phyloP scores from a whole-genome alignment of 2,329 filamentous ascomycete species.

The Colletotrichum sp. region DNA sequence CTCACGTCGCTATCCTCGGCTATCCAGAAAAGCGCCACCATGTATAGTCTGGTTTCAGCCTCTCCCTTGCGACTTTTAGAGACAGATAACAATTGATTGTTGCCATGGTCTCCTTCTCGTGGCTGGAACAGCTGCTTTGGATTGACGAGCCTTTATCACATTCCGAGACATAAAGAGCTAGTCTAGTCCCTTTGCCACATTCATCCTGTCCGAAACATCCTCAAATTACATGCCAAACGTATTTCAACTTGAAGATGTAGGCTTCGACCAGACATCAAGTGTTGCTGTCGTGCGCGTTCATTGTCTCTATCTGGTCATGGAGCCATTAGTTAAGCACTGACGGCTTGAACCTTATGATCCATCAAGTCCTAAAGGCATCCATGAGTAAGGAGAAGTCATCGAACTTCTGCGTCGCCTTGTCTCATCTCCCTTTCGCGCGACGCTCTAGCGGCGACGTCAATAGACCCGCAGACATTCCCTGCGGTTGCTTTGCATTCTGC shows the following conservation, averaged over 20 bases:
- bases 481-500: too few relatives aligned
- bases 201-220: not conserved
- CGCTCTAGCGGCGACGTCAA: too few relatives aligned
- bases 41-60: not conserved
- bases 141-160: not conserved
- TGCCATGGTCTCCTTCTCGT: rapidly evolving
- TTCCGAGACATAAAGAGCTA: not conserved
- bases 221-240: too few relatives aligned
- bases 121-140: rapidly evolving
- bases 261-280: not conserved
- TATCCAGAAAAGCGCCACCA: not conserved
- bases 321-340: not conserved
- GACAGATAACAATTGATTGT: not conserved
- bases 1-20: not conserved
- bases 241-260: not conserved
- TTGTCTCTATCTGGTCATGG: not conserved
- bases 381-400: not conserved
- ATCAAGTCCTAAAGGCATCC: not conserved
- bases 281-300: not conserved
- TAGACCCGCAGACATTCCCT: too few relatives aligned
- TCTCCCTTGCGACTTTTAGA: not conserved
- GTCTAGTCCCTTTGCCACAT: not conserved
- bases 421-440: too few relatives aligned
- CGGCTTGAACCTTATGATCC: not conserved
- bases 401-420: too few relatives aligned